Conservation (phyloP, 306 rosid genomes). For the Luffa aegyptiaca region DNA sequence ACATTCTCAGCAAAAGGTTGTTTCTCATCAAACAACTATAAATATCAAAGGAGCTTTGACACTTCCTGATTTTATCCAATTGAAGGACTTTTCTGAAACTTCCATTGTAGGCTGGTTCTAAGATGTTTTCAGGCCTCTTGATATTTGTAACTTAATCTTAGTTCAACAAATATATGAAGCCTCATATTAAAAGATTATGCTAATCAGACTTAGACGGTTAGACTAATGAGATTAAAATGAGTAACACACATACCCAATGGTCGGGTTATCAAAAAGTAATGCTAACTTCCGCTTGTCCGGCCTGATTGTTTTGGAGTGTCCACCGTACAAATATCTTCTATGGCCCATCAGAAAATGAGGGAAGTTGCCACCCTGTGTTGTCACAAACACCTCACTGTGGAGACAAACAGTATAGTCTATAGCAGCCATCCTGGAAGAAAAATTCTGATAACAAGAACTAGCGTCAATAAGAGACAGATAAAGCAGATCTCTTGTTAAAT, state of each 20-base stretch:
- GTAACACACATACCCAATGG: slow-evolving; percentile 52
- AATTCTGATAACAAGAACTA: slow-evolving; percentile 49
- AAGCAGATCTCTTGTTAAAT: neutral
- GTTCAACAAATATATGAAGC: neutral
- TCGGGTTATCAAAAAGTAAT: slow-evolving; percentile 72
- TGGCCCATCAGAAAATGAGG: slow-evolving; percentile 96
- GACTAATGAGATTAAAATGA: neutral
- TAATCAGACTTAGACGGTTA: slow-evolving; percentile 3
- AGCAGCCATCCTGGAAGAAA: slow-evolving; percentile 99
- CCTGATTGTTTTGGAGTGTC: slow-evolving; percentile 88
- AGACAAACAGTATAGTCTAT: slow-evolving; percentile 97
- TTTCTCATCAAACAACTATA: neutral
- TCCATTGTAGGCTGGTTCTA: neutral
- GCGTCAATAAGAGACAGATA: slow-evolving; percentile 25
- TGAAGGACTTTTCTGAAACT: neutral
- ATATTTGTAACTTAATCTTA: neutral
- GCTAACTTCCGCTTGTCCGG: slow-evolving; percentile 97
- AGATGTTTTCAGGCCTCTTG: neutral
- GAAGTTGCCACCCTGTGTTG: slow-evolving; percentile 98
- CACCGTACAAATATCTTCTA: slow-evolving; percentile 86
- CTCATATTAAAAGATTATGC: neutral
- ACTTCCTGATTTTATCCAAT: neutral
- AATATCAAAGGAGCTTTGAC: neutral
- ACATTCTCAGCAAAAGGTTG: neutral
- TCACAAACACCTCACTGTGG: slow-evolving; percentile 95